Evolutionary conservation across 2,329 filamentous ascomycete species (phyloP), one percentile per base, ranked within the genome.

Genomic region (Apiospora arundinis): DNA sequence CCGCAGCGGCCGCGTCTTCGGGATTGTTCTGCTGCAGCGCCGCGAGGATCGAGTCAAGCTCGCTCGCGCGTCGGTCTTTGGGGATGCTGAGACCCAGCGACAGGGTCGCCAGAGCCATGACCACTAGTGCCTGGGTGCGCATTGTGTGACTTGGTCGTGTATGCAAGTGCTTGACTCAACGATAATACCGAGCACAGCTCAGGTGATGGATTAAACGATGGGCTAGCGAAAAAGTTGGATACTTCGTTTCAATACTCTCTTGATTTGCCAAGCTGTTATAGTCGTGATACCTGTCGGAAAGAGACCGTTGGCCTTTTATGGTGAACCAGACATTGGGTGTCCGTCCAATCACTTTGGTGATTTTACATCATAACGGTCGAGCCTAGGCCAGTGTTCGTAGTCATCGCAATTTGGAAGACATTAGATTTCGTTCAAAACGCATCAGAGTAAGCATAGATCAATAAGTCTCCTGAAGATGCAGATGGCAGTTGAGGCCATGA

Each of bases 111-210:
- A 56, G 8, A 25, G 48, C 42, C 46, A 52, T 23, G 14, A 52
- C 0, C n/a, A 69, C 67, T 14, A 63, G 56, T 25, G 66, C 18
- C 16, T 45, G 32, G 67, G 25, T 23, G 32, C 45, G 67, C 67
- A 69, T 69, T 1, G 12, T 1, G 12, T 69, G 67, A 40, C 18
- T 40, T 21, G 28, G 2, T 18, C n/a, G 45, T 48, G 4, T 16
- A 40, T 11, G 32, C 25, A 28, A 48, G 28, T 37, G 28, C 18
- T 28, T 45, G 66, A 45, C 11, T 68, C 14, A 46, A 68, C 11
- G n/a, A 28, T 28, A 5, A 46, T 48, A 23, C 66, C n/a, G 45
- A 68, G 66, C 66, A 28, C 66, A 68, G 66, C 66, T 68, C 66
- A 67, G 40, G 40, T 37, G 40, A 67, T 12, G 40, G 25, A 32